A percentile compares a stretch with the other conserved stretches of the same genome.
Evolutionary conservation across 805 yeast species (phyloP).

Genomic region (Sugiyamaella chiloensis): DNA sequence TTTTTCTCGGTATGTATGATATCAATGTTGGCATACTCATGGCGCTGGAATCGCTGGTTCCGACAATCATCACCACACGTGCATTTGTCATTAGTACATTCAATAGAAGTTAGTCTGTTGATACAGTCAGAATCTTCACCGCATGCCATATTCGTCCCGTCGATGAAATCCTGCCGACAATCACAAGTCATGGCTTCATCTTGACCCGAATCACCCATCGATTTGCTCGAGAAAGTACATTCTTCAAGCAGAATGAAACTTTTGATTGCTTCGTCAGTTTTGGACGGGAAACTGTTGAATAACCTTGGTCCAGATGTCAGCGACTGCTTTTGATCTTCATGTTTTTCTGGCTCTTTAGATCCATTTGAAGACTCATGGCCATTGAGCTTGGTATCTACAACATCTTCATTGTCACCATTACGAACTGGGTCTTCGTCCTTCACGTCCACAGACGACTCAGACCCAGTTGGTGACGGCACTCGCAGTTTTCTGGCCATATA

Average conservation of each 20-base stretch:
- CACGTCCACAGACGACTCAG: too few relatives aligned
- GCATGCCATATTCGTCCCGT: conserved; percentile 62
- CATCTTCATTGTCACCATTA: neutral
- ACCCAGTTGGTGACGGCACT: too few relatives aligned
- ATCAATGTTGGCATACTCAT: conserved; percentile 69
- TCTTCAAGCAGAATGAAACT: conserved; percentile 55
- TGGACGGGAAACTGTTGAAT: conserved; percentile 40
- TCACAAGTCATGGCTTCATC: conserved; percentile 90
- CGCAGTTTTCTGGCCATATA: too few relatives aligned
- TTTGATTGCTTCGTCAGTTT: conserved; percentile 63
- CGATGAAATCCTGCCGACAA: conserved; percentile 53
- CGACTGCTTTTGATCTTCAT: too few relatives aligned
- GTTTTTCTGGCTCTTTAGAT: too few relatives aligned
- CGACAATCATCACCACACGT: conserved; percentile 74
- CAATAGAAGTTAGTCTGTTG: conserved; percentile 86
- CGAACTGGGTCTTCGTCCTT: too few relatives aligned
- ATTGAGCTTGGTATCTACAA: neutral
- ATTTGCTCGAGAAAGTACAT: conserved; percentile 60
- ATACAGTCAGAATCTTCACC: conserved; percentile 85
- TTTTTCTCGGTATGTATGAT: conserved; percentile 80
- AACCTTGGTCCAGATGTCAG: conserved; percentile 8
- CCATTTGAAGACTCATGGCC: neutral
- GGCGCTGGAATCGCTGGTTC: conserved; percentile 83
- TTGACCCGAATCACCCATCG: conserved; percentile 68
- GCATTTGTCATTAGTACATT: conserved; percentile 71